Evolutionary conservation across 805 yeast genomes (phyloP), one percentile per base, ranked within the genome.

Genomic region (Spathaspora arborariae): DNA sequence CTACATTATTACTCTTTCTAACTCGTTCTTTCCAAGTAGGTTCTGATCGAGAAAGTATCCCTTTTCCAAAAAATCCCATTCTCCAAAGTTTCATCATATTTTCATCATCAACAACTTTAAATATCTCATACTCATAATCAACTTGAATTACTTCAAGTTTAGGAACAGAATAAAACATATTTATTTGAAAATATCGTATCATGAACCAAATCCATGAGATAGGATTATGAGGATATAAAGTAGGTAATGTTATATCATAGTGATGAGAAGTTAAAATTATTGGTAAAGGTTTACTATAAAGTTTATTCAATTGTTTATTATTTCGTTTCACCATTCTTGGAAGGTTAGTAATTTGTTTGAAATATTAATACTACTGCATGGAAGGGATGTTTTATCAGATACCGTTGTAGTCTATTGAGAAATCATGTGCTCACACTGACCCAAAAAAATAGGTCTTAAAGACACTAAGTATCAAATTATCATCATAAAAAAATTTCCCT

Each of bases 391-490:
- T 27, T 36, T 56, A 39, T 85, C 96, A 88, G 96, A 88, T 88
- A 88, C 96, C 96, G 96, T 88, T 88, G 95, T 88, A 88, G 96
- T 88, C 96, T 83, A 78, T 79, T 79, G 82, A 78, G 82, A 78
- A 81, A 80, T 79, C 83, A 69, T 78, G 84, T 76, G 82, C 86
- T 76, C 79, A 80, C 88, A 82, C 36, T 41, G 65, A 58, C 43
- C 56, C 41, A 42, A 45, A n/a, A n/a, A n/a, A n/a, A n/a, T n/a
- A 49, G 48, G 52, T 47, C 63, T 58, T 60, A 54, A 59, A 61
- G 63, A 49, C 56, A 56, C 60, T 43, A 39, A 18, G 27, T 46
- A 50, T 39, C 45, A 45, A 24, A 44, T 48, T 52, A 51, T 58
- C 63, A 57, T 53, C 55, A 53, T 42, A 36, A 33, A 46, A 45